Percentiles rank a stretch among this genome's conserved stretches.
Conservation (phyloP, 129 eudicot species). For the Apium graveolens region DNA sequence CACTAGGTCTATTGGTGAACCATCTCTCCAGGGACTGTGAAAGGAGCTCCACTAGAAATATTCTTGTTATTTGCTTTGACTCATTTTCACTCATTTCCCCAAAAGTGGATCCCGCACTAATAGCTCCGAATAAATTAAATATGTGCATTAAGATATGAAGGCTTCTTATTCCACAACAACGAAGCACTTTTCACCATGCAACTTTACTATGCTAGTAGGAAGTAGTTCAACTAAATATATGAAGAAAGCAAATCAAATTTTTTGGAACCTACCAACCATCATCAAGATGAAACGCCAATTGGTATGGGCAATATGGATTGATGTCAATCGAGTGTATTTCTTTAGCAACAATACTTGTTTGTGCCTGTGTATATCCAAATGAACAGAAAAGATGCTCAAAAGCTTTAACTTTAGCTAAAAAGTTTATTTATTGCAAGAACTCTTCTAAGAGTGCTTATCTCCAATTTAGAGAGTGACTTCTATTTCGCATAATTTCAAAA, state of each 20-base stretch:
- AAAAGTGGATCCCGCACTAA: too few relatives aligned
- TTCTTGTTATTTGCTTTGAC: too few relatives aligned
- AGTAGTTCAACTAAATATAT: background rate
- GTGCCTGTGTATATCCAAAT: conserved; percentile 49
- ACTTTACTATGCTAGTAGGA: background rate
- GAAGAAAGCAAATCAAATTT: conserved; percentile 6
- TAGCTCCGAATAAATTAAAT: too few relatives aligned
- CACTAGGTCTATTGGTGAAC: too few relatives aligned
- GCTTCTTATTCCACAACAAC: too few relatives aligned
- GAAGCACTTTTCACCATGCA: background rate
- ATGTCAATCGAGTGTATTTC: conserved; percentile 72
- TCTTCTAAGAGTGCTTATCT: background rate
- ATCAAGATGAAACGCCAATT: conserved; percentile 89
- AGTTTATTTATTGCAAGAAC: background rate
- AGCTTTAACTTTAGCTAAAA: background rate
- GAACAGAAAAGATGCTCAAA: background rate
- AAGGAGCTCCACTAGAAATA: too few relatives aligned
- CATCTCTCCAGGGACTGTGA: too few relatives aligned
- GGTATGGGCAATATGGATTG: conserved; percentile 62
- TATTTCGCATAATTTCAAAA: background rate
- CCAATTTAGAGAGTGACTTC: background rate
- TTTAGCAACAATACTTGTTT: conserved; percentile 58
- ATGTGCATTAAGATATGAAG: too few relatives aligned
- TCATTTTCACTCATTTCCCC: too few relatives aligned
- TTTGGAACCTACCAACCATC: conserved; percentile 82